Conservation (phyloP, 306 rosid genomes). For the Sicyos edulis region DNA sequence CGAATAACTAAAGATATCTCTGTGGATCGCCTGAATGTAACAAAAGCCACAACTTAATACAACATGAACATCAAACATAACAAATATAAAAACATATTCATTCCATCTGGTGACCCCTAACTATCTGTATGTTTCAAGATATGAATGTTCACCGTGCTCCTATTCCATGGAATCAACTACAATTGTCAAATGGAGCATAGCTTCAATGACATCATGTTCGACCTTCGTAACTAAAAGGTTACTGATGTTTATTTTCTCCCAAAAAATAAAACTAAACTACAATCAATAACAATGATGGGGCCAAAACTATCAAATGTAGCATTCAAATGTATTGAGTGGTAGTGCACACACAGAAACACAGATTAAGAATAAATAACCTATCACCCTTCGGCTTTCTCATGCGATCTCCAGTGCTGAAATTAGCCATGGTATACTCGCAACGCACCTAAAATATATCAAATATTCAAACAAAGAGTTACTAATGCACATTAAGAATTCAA, state of each 20-base stretch:
- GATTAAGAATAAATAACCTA: slow-evolving; percentile 41
- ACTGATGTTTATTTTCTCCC: no score
- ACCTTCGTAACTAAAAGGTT: no score
- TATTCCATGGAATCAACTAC: background rate
- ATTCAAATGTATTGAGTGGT: background rate
- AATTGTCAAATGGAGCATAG: no score
- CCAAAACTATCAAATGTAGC: background rate
- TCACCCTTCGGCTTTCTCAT: slow-evolving; percentile 85
- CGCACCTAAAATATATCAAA: slow-evolving; percentile 47
- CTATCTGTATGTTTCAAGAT: background rate
- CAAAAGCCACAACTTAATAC: slow-evolving; percentile 23
- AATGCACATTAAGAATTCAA: slow-evolving; percentile 1
- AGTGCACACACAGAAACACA: background rate
- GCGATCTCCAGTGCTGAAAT: slow-evolving; percentile 91
- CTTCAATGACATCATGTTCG: no score
- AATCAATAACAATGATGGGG: background rate
- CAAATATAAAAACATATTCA: background rate
- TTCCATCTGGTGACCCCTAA: background rate
- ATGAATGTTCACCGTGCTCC: background rate
- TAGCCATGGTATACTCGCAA: slow-evolving; percentile 88
- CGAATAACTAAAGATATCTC: slow-evolving; percentile 89
- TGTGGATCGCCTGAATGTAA: slow-evolving; percentile 68
- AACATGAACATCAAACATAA: slow-evolving; percentile 10
- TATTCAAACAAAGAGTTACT: background rate
- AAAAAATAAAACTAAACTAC: no score